Conservation (phyloP, 1,139 yeast species). For the Geotrichum cucujoidarum region DNA sequence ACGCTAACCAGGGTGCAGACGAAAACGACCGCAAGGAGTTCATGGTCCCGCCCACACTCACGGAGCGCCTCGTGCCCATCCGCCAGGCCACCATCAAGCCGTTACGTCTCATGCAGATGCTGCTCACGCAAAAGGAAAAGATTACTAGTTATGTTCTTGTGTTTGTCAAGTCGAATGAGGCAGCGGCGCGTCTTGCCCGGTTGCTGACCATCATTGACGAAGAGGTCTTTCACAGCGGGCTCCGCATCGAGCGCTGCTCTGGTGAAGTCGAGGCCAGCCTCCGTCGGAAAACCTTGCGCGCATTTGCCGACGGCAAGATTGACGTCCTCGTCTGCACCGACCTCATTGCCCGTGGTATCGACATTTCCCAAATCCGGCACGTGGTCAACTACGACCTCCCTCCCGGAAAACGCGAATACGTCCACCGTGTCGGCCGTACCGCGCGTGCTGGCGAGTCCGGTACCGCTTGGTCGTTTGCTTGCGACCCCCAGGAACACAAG, state of each 20-base stretch:
- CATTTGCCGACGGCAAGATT: conserved; percentile 49
- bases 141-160: conserved; percentile 44
- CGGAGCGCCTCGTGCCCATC: conserved; percentile 32
- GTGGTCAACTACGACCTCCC: conserved; percentile 92
- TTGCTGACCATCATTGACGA: conserved; percentile 48
- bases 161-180: conserved; percentile 82
- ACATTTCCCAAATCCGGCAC: conserved; percentile 61
- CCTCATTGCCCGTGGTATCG: conserved; percentile 91
- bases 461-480: conserved; percentile 60
- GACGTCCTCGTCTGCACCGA: conserved; percentile 79
- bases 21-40: conserved; percentile 50
- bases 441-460: conserved; percentile 87
- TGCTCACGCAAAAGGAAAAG: conserved; percentile 24
- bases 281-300: conserved; percentile 43
- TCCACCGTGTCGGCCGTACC: conserved; percentile 94
- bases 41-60: conserved; percentile 38
- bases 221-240: conserved; percentile 24
- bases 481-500: conserved; percentile 70
- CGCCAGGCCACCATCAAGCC: conserved; percentile 55
- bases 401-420: conserved; percentile 80
- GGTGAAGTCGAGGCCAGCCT: conserved; percentile 38
- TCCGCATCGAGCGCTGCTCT: conserved; percentile 33
- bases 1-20: conserved; percentile 43
- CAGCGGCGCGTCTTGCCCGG: conserved; percentile 69
- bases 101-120: conserved; percentile 50